Evolutionary conservation across 768 basidiomycete genomes (phyloP), one percentile per base, ranked within the genome.

Genomic region (Phaeolepiota aurea): DNA sequence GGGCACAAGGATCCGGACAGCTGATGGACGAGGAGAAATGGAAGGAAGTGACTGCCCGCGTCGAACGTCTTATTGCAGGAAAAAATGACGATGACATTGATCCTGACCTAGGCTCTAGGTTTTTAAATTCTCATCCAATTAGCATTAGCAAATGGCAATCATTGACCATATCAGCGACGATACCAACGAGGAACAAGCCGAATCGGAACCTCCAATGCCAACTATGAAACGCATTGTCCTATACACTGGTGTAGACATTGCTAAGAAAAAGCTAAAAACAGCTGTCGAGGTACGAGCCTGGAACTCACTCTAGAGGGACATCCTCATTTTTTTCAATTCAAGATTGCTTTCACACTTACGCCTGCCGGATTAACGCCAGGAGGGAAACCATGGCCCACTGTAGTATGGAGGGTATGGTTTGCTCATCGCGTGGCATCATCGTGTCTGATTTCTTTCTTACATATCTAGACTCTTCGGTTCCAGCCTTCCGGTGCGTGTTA

Each of bases 321-420:
- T 12, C 20, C 23, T 33, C 11, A 4, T 14, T 31, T 12, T 12
- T 19, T n/a, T 37, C n/a, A n/a, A n/a, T 14, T 13, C 12, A 25
- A 45, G 44, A 41, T 45, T 20, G 28, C 32, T 21, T 45, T 45
- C n/a, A 45, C 44, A 1, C 44, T 45, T 30, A 45, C 44, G 14
- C 44, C 44, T 41, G 19, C 32, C 18, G 40, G 35, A 16, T 31
- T 25, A 14, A 22, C 44, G 20, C 40, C 34, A 2, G 36, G 39
- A n/a, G n/a, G n/a, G 11, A 15, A 41, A 19, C 21, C 40, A 30
- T 45, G 44, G 38, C 38, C 44, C 16, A 25, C 40, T 7, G 37
- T 45, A 15, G 44, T 45, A 12, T 45, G 44, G 44, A 45, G 37
- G 40, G 44, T 45, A 41, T 18, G 10, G 20, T 22, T 9, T 38